These are phyloP conservation scores for Euphorbia schlechtendalii DNA, from an alignment of 441 rosid genomes.

Conservation along the genomic window DNA sequence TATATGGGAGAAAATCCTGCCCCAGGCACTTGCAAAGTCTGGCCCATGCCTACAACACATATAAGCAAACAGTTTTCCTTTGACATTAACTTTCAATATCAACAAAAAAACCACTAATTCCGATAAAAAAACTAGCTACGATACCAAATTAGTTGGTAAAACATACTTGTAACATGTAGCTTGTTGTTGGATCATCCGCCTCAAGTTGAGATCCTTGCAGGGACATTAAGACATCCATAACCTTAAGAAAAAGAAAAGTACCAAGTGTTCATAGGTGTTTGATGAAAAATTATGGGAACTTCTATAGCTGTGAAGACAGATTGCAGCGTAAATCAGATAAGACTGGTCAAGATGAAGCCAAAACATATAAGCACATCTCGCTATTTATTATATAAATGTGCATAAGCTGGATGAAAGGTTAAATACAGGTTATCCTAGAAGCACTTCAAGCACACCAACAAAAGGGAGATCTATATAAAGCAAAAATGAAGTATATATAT, in stretches of 20 bases:
- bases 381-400: background rate
- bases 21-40: slow-evolving; percentile 95
- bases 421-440: background rate
- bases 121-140: slow-evolving; percentile 1
- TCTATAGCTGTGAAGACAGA: background rate
- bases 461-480: background rate
- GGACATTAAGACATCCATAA: slow-evolving; percentile 92
- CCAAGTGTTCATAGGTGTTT: background rate
- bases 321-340: slow-evolving; percentile 2
- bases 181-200: slow-evolving; percentile 91
- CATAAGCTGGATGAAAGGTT: background rate
- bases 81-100: slow-evolving; percentile 2
- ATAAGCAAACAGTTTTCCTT: background rate
- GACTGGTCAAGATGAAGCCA: slow-evolving; percentile 6
- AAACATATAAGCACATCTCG: background rate
- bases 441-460: background rate
- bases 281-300: slow-evolving; percentile 1
- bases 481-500: background rate
- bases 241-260: slow-evolving; percentile 33
- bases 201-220: slow-evolving; percentile 85
- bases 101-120: background rate
- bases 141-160: background rate
- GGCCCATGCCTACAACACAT: slow-evolving; percentile 73
- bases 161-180: slow-evolving; percentile 86
- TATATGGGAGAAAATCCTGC: slow-evolving; percentile 90